Evolutionary conservation across 768 basidiomycete species (phyloP), one percentile per base, ranked within the genome.

Genomic region (Naematelia encephala): DNA sequence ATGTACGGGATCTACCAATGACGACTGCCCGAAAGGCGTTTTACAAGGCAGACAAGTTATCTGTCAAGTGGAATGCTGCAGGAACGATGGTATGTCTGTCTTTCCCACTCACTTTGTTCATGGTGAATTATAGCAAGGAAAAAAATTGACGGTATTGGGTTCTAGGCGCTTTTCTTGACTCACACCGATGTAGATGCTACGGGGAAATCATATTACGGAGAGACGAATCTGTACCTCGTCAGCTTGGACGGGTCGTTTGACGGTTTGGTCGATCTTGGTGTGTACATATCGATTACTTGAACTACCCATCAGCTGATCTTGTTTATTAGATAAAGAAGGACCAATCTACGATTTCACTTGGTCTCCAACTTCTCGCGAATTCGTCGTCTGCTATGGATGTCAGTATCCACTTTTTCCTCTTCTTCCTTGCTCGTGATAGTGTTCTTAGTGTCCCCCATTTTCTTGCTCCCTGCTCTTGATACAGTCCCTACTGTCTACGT

Each of bases 151-250:
- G 3, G 48, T 49, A 58, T 55, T 62, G 59, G 62, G 5, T 48
- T 21, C 12, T 46, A 78, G 76, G 77, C 74, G 1, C 81, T 99
- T 56, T 83, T 97, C 60, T 79, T 97, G 34, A 93, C 94, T 0
- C 91, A 93, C 72, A 94, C 93, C 3, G 96, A 99, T 69, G 93
- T 97, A 54, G 94, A 99, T 73, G 90, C 90, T 74, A 87, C 90
- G 47, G 94, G 94, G 78, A 96, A 90, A 83, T 92, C 87, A 70
- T 99, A 99, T 77, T 99, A 98, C 66, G 96, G 96, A 54, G 94
- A 98, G 81, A 96, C 93, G 1, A 90, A 90, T 53, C 80, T 99
- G 70, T 97, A 94, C 79, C 82, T 97, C 13, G 84, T 98, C 62
- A 91, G 87, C 63, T 86, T 91, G 16, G 87, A 90, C 8, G 93